A percentile compares a stretch with the other conserved stretches of the same genome.
phyloP scores from a whole-genome alignment of 768 basidiomycete species.

The Termitomyces sp. region DNA sequence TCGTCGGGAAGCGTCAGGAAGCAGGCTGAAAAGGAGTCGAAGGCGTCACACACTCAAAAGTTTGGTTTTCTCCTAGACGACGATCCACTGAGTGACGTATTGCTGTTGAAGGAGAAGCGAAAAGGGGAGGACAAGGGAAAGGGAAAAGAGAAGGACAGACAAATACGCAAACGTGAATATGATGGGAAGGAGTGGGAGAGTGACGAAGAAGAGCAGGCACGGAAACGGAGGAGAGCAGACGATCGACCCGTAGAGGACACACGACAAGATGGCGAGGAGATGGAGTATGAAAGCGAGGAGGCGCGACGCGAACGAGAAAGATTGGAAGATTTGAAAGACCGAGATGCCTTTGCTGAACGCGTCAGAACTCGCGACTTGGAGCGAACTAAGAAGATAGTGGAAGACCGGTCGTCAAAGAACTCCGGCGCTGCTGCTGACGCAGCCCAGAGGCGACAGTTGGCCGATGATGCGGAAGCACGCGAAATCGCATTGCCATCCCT shows the following conservation, averaged over 20 bases:
- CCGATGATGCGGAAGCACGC: slow-evolving; percentile 67
- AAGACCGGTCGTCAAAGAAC: slow-evolving; percentile 81
- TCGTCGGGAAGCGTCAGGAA: slow-evolving; percentile 42
- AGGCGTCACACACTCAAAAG: slow-evolving; percentile 60
- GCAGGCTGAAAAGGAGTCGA: slow-evolving; percentile 73
- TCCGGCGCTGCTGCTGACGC: slow-evolving; percentile 78
- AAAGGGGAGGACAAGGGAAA: slow-evolving; percentile 38
- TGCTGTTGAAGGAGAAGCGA: slow-evolving; percentile 35
- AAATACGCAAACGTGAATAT: slow-evolving; percentile 74
- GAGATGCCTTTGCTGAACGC: slow-evolving; percentile 92
- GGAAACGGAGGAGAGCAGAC: slow-evolving; percentile 59
- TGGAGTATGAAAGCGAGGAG: slow-evolving; percentile 69
- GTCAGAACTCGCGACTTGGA: slow-evolving; percentile 79
- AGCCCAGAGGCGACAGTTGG: slow-evolving; percentile 71
- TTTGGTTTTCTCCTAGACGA: slow-evolving; percentile 87
- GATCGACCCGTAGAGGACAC: slow-evolving; percentile 25
- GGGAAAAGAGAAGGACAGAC: slow-evolving; percentile 53
- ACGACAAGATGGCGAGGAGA: slow-evolving; percentile 33
- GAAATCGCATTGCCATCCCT: slow-evolving; percentile 57
- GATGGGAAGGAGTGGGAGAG: slow-evolving; percentile 87
- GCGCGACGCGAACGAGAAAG: slow-evolving; percentile 67
- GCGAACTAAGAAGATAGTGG: slow-evolving; percentile 84
- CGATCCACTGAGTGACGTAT: slow-evolving; percentile 39
- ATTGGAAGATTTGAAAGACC: slow-evolving; percentile 71
- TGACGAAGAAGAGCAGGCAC: slow-evolving; percentile 75